A percentile compares a stretch with the other conserved stretches of the same genome.
Conservation (phyloP, 73 alveolate genomes). For the Tetrahymena thermophila region DNA sequence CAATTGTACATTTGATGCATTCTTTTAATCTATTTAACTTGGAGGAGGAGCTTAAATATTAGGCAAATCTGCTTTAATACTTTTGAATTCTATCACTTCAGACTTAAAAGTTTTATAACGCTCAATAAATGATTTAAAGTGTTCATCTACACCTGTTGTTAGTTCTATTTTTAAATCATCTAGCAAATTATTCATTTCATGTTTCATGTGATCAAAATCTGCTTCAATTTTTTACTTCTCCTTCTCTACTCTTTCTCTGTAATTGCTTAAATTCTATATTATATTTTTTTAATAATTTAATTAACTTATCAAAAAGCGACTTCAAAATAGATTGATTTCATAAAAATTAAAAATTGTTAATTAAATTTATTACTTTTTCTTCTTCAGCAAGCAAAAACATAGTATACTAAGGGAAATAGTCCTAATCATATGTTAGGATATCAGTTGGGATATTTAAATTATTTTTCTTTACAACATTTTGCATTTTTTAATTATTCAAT, state of each 20-base stretch:
- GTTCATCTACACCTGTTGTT: background rate
- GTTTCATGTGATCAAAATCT: background rate
- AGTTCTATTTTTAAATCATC: background rate
- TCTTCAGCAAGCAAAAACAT: background rate
- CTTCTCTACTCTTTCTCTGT: background rate
- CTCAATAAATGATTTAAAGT: background rate
- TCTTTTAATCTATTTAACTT: background rate
- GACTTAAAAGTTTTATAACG: background rate
- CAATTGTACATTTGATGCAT: background rate
- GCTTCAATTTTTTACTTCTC: background rate
- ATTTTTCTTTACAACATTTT: background rate
- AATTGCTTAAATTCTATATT: background rate
- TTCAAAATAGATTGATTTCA: no score
- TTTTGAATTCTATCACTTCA: background rate
- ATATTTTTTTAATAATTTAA: background rate
- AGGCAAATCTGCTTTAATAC: background rate
- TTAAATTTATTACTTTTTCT: background rate
- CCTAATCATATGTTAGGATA: background rate
- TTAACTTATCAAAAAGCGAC: background rate
- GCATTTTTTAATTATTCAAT: background rate
- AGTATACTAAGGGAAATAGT: background rate
- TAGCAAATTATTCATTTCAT: background rate
- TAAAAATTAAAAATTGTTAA: background rate
- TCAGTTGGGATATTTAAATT: background rate
- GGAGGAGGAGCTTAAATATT: background rate